Evolutionary conservation across 257 asterid species (phyloP), one percentile per base, ranked within the genome.

Genomic region (Lycium ferocissimum): DNA sequence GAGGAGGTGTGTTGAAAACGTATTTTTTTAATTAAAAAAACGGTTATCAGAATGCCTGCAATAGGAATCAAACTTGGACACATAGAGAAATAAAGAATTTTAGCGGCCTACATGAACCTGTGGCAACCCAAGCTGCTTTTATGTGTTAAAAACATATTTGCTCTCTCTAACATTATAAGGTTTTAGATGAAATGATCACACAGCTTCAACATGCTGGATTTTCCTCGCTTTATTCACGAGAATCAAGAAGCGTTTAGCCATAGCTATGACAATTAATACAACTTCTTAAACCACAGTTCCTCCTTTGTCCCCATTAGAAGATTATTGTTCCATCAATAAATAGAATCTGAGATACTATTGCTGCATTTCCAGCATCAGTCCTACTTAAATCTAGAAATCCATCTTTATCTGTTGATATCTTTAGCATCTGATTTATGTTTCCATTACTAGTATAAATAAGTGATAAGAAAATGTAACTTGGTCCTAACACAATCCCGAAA

Each of bases 61-160:
- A n/a, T n/a, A n/a, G n/a, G n/a, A n/a, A n/a, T n/a, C n/a, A n/a
- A n/a, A n/a, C n/a, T n/a, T n/a, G n/a, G n/a, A n/a, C n/a, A n/a
- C n/a, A n/a, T n/a, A n/a, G n/a, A n/a, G n/a, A n/a, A n/a, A 33
- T 67, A 14, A 67, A 67, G 76, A 14, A 37, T 67, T 67, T 67
- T 67, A 14, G 22, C 0, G 0, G 51, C 22, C 12, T 37, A 15
- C 76, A 37, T 37, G 51, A 37, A 67, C n/a, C 45, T 35, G n/a
- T 18, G 13, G 51, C 45, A 14, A 47, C 51, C 51, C 35, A 37
- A 67, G 76, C 76, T 15, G 51, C 22, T 37, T 67, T 67, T 35
- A 13, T 67, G 76, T 0, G 3, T 67, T 67, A 7, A 67, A 40
- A 67, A 15, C 22, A 67, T 37, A 67, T 15, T 37, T 35, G 20